Percentiles rank a stretch among this genome's conserved stretches.
These are phyloP conservation scores for Datura wrightii DNA, from an alignment of 257 asterid genomes.

Conservation along the genomic window DNA sequence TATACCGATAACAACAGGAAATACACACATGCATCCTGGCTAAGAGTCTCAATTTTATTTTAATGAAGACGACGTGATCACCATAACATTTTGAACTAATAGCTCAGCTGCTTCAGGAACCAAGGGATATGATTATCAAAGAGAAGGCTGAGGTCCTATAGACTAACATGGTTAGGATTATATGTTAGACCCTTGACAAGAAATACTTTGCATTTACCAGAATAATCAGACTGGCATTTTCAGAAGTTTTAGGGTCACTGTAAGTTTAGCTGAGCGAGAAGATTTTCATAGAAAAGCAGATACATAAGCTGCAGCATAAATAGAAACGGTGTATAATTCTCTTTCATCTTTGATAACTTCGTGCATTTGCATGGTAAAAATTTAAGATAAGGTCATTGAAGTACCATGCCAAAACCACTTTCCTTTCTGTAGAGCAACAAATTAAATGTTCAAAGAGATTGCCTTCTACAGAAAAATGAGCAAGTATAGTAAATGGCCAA, in stretches of 20 bases:
- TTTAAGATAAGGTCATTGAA: slow-evolving; percentile 23
- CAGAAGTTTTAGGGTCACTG: neutral
- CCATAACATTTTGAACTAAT: neutral
- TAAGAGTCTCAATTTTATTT: neutral
- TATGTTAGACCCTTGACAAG: neutral
- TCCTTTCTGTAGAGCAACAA: neutral
- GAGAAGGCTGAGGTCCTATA: neutral
- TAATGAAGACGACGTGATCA: neutral
- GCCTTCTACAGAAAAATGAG: neutral
- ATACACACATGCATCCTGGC: neutral
- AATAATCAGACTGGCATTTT: neutral
- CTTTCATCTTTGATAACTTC: neutral
- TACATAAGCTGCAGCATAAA: slow-evolving; percentile 12
- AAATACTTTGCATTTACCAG: neutral
- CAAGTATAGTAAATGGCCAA: neutral
- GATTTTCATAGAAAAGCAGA: neutral
- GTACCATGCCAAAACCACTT: slow-evolving; percentile 2
- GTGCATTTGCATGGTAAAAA: neutral
- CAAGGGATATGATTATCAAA: neutral
- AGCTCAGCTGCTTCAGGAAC: neutral
- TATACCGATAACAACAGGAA: neutral
- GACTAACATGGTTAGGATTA: neutral
- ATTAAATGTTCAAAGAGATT: neutral
- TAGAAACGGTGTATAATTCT: neutral
- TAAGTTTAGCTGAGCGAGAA: neutral